Evolutionary conservation across 2,329 filamentous ascomycete genomes (phyloP).

Genomic region (Penicillium italicum): DNA sequence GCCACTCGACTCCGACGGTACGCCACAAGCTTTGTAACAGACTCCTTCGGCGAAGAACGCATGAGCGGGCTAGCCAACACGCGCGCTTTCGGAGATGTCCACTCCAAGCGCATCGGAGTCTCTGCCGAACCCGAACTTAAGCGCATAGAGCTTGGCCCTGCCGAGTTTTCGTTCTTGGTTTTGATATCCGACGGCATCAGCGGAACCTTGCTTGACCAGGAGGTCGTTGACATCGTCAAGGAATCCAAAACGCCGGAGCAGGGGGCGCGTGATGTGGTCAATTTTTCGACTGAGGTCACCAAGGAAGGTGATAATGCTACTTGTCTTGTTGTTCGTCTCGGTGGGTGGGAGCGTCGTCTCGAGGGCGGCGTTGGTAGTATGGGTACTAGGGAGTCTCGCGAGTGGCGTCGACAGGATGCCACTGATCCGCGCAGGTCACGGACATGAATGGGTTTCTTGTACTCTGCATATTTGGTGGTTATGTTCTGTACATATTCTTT

Average conservation of each 20-base stretch:
- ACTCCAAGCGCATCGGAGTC: conserved; percentile 86
- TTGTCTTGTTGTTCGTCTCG: conserved; percentile 59
- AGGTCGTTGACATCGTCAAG: conserved; percentile 93
- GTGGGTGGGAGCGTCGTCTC: conserved; percentile 59
- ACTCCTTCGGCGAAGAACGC: conserved; percentile 95
- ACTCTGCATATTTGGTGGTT: not conserved
- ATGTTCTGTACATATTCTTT: conserved; percentile 22
- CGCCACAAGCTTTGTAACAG: conserved; percentile 81
- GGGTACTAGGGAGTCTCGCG: conserved; percentile 86
- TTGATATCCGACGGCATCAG: conserved; percentile 86
- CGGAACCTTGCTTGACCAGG: conserved; percentile 81
- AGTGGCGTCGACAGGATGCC: conserved; percentile 76
- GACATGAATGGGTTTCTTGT: conserved; percentile 29
- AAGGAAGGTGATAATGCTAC: conserved; percentile 62
- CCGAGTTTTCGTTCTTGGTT: conserved; percentile 84
- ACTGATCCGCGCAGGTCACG: conserved; percentile 72
- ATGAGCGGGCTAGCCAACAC: conserved; percentile 92
- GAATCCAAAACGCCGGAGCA: conserved; percentile 89
- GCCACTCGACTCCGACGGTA: conserved; percentile 79
- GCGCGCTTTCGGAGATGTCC: conserved; percentile 88
- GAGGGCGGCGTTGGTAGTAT: conserved; percentile 87
- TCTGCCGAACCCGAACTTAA: conserved; percentile 88
- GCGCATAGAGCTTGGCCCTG: conserved; percentile 72
- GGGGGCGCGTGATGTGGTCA: conserved; percentile 72
- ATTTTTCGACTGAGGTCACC: conserved; percentile 83